Evolutionary conservation across 257 asterid genomes (phyloP).

Genomic region (Przewalskia tangutica): DNA sequence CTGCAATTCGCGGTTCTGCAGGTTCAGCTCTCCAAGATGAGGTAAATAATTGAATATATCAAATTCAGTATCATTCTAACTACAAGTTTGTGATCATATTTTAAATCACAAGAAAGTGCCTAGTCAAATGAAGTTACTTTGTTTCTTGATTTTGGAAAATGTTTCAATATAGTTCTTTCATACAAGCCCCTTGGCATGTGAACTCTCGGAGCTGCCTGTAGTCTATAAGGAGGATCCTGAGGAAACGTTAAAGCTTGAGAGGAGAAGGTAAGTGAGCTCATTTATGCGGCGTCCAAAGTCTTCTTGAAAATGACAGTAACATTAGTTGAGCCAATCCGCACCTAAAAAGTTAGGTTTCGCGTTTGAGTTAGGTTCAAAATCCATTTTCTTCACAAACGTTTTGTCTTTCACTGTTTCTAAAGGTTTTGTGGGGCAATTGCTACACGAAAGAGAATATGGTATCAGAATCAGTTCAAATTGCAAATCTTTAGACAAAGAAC

Average conservation of each 20-base stretch:
- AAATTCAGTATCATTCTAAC: not conserved
- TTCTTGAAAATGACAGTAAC: not conserved
- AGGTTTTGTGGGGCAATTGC: not conserved
- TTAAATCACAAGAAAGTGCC: not conserved
- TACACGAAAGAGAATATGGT: too few species aligned
- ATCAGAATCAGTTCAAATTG: not conserved
- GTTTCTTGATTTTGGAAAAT: not conserved
- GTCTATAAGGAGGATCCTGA: constrained; percentile 36
- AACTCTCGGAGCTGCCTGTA: constrained; percentile 47
- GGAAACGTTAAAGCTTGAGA: constrained; percentile 21
- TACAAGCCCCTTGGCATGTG: constrained; percentile 55
- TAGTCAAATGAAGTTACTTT: not conserved
- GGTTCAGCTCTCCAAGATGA: constrained; percentile 42
- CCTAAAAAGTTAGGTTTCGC: not conserved
- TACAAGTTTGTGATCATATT: not conserved
- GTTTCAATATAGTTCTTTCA: constrained; percentile 40
- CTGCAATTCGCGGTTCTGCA: constrained; percentile 51
- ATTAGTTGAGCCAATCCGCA: not conserved
- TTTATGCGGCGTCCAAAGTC: not conserved
- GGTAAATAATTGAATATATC: constrained; percentile 17
- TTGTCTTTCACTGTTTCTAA: not conserved
- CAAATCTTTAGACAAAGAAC: not conserved
- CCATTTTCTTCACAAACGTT: not conserved
- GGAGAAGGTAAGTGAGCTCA: constrained; percentile 26
- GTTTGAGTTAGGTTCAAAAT: not conserved